Percentiles rank a stretch among this genome's conserved stretches.
These are phyloP conservation scores for Alternaria arborescens DNA, from an alignment of 2,329 filamentous ascomycete genomes.

Conservation along the genomic window DNA sequence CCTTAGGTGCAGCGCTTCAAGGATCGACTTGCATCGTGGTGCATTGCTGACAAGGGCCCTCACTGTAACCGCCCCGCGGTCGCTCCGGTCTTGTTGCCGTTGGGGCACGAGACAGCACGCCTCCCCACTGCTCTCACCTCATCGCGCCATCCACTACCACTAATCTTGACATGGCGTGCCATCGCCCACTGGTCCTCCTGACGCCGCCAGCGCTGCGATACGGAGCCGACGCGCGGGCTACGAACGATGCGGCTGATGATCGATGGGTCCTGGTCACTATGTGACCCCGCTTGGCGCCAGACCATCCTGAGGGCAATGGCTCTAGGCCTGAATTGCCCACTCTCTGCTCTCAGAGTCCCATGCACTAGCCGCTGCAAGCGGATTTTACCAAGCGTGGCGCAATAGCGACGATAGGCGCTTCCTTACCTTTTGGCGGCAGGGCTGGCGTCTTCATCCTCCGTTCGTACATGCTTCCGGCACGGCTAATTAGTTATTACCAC, in stretches of 20 bases:
- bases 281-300: constrained; percentile 48
- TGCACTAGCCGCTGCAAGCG: constrained; percentile 52
- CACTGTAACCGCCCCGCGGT: constrained; percentile 41
- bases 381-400: constrained; percentile 42
- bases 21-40: constrained; percentile 48
- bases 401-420: constrained; percentile 45
- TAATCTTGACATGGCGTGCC: constrained; percentile 4
- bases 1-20: constrained; percentile 44
- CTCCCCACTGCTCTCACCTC: constrained; percentile 22
- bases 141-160: constrained; percentile 29
- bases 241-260: constrained; percentile 52
- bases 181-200: constrained; percentile 22
- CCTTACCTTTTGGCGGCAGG: constrained; percentile 36
- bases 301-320: constrained; percentile 49
- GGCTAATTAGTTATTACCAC: constrained; percentile 47
- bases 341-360: constrained; percentile 32
- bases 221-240: constrained; percentile 29
- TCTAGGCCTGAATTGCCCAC: constrained; percentile 50
- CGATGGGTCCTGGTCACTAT: constrained; percentile 45
- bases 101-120: constrained; percentile 38
- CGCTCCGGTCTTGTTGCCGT: constrained; percentile 28
- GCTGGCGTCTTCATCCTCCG: constrained; percentile 36
- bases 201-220: constrained; percentile 33
- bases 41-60: constrained; percentile 20
- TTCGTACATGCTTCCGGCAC: constrained; percentile 38